These are phyloP conservation scores for Tetrapisispora pingtungensis DNA, from an alignment of 805 yeast genomes.

Conservation along the genomic window DNA sequence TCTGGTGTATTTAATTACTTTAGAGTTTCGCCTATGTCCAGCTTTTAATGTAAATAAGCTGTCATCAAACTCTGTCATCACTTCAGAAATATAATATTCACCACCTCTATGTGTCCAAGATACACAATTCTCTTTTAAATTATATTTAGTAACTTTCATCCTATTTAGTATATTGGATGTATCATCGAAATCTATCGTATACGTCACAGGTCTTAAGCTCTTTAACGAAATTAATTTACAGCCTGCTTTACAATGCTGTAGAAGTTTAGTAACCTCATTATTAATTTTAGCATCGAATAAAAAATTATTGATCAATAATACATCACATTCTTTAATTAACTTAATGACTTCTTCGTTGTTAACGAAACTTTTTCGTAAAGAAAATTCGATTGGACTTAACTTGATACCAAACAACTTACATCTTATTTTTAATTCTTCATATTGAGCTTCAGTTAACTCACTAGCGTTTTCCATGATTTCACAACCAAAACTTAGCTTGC, in stretches of 20 bases:
- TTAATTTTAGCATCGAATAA: slow-evolving; percentile 71
- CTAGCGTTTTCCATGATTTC: slow-evolving; percentile 84
- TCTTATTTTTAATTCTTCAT: slow-evolving; percentile 46
- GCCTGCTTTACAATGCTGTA: slow-evolving; percentile 58
- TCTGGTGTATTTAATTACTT: slow-evolving; percentile 19
- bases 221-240: slow-evolving; percentile 70
- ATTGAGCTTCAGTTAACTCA: slow-evolving; percentile 51
- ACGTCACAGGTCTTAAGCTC: slow-evolving; percentile 69
- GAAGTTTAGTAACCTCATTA: slow-evolving; percentile 51
- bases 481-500: slow-evolving; percentile 69
- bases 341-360: slow-evolving; percentile 47
- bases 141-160: slow-evolving; percentile 50
- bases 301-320: slow-evolving; percentile 73
- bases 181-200: slow-evolving; percentile 45
- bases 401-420: slow-evolving; percentile 54
- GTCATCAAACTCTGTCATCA: slow-evolving; percentile 34
- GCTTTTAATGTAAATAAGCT: slow-evolving; percentile 17
- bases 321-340: slow-evolving; percentile 52
- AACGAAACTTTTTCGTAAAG: slow-evolving; percentile 61
- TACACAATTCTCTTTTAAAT: slow-evolving; percentile 62
- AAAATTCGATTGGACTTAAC: slow-evolving; percentile 46
- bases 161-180: slow-evolving; percentile 51
- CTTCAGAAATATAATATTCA: slow-evolving; percentile 67
- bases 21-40: slow-evolving; percentile 17
- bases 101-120: slow-evolving; percentile 82